Evolutionary conservation across 768 basidiomycete species (phyloP), one percentile per base, ranked within the genome.

Genomic region (Hypholoma fasciculare): DNA sequence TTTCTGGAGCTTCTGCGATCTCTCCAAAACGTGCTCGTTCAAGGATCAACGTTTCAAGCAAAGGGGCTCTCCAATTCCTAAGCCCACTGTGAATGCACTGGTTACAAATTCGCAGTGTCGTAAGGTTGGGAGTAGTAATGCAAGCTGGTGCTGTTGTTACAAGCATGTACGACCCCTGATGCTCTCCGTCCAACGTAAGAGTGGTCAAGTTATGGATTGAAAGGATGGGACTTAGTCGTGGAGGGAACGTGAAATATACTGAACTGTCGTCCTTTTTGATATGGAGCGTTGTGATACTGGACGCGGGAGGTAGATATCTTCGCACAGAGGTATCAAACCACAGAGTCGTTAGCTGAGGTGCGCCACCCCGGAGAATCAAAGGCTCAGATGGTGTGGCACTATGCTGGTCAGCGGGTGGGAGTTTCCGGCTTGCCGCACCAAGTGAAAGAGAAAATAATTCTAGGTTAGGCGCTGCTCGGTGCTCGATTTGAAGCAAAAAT

Each of bases 41-140:
- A n/a, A 69, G 40, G 19, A 59, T 58, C 16, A 69, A 56, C 2
- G 61, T 65, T 48, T 67, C 60, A 2, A 69, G 62, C 3, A 55
- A 20, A 23, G 68, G 68, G 4, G 63, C 62, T 11, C 55, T 52
- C 17, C 64, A 40, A 46, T 49, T 40, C 1, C 58, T 59, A 3
- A 67, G 47, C 12, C 65, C 40, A 8, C 52, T 50, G n/a, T 44
- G 49, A 4, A 64, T 37, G 16, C 23, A 14, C 13, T 56, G 51
- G 17, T 50, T 56, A 46, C 54, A 39, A 11, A 60, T 57, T 7
- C 62, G 63, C n/a, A 67, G 46, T 17, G 63, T 57, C 48, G 63
- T 61, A 37, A 67, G 63, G 16, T 40, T 20, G 12, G 52, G 23
- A 23, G 20, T 26, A 39, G 34, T 23, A 23, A 23, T 23, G 23